phyloP scores from a whole-genome alignment of 495 filamentous ascomycete genomes.

The Aspergillus ellipticus region DNA sequence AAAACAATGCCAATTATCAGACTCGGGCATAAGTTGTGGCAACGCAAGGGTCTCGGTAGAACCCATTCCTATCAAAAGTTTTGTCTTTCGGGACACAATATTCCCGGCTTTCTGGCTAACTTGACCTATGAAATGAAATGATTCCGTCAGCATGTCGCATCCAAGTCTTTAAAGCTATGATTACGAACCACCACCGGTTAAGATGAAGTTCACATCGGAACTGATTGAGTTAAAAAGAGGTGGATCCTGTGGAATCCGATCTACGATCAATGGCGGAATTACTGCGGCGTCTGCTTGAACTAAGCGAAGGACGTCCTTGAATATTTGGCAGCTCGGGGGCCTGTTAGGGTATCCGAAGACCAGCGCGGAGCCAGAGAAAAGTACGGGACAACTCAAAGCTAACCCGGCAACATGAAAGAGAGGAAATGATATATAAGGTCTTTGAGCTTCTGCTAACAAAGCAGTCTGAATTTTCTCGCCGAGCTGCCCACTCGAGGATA shows the following conservation, averaged over 20 bases:
- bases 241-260: constrained; percentile 12
- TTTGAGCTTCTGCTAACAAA: not conserved
- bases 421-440: constrained; percentile 3
- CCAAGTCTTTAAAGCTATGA: not conserved
- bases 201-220: constrained; percentile 11
- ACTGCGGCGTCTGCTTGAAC: constrained; percentile 3
- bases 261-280: constrained; percentile 15
- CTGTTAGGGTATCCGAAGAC: constrained; percentile 6
- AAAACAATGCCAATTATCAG: constrained; percentile 44
- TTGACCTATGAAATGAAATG: not conserved
- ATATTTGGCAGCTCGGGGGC: constrained; percentile 1
- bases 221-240: constrained; percentile 5
- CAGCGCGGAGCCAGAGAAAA: constrained; percentile 1
- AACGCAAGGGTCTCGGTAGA: constrained; percentile 34
- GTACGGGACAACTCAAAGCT: not conserved
- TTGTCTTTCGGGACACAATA: constrained; percentile 13
- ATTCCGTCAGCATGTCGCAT: not conserved
- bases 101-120: constrained; percentile 14
- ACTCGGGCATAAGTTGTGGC: constrained; percentile 28
- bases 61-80: constrained; percentile 13
- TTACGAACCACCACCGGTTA: constrained; percentile 15
- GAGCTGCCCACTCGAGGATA: not conserved
- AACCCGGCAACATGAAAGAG: constrained; percentile 15
- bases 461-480: not conserved
- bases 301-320: not conserved